These are phyloP conservation scores for Trichoderma simmonsii DNA, from an alignment of 2,329 filamentous ascomycete genomes.

Conservation along the genomic window DNA sequence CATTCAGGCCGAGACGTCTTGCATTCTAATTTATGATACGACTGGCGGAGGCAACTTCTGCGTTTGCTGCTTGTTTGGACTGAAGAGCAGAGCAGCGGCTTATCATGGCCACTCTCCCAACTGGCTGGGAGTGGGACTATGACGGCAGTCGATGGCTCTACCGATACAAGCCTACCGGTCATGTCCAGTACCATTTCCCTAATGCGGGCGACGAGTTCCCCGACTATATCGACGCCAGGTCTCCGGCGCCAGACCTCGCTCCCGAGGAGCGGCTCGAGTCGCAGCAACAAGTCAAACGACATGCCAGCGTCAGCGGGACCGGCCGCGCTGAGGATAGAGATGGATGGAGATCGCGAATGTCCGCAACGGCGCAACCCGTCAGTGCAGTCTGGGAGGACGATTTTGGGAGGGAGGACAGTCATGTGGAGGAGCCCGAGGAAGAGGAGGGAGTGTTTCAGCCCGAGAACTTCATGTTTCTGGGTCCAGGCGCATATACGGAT, in stretches of 20 bases:
- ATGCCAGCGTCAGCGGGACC: slow-evolving; percentile 23
- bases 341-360: slow-evolving; percentile 28
- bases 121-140: slow-evolving; percentile 57
- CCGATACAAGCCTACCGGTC: slow-evolving; percentile 52
- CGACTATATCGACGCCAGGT: slow-evolving; percentile 43
- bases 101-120: slow-evolving; percentile 40
- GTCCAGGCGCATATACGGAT: slow-evolving; percentile 45
- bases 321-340: slow-evolving; percentile 13
- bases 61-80: not conserved
- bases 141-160: slow-evolving; percentile 58
- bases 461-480: slow-evolving; percentile 53
- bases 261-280: slow-evolving; percentile 54
- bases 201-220: slow-evolving; percentile 57
- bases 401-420: not conserved
- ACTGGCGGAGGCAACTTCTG: not conserved
- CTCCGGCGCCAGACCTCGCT: slow-evolving; percentile 39
- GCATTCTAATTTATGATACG: not conserved
- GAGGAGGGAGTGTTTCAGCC: slow-evolving; percentile 46
- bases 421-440: slow-evolving; percentile 27
- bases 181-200: slow-evolving; percentile 56
- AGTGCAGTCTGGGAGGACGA: slow-evolving; percentile 34
- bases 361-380: slow-evolving; percentile 33
- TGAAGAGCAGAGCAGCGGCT: not conserved
- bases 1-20: not conserved
- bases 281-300: slow-evolving; percentile 47